phyloP scores from a whole-genome alignment of 2,329 filamentous ascomycete species.

The Fusarium virguliforme region DNA sequence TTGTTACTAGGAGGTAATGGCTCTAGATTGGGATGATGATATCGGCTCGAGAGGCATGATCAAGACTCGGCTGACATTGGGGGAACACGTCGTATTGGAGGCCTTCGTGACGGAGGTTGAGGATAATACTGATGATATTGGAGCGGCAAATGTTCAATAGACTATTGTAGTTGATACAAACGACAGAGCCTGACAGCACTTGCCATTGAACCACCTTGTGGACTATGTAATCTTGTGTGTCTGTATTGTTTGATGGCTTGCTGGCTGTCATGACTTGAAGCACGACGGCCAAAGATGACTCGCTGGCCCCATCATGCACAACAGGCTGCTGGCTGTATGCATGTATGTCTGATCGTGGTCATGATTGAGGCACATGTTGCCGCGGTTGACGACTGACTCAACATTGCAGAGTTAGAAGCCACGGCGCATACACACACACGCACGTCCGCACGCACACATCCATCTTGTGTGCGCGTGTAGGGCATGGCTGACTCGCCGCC shows the following conservation, averaged over 20 bases:
- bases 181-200: slow-evolving; percentile 18
- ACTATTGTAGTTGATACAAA: slow-evolving; percentile 42
- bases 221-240: not conserved
- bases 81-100: slow-evolving; percentile 35
- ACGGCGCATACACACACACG: not conserved
- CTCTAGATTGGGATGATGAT: slow-evolving; percentile 51
- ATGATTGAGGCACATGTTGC: not conserved
- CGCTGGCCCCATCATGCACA: not conserved
- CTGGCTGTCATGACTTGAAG: not conserved
- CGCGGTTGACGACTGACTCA: slow-evolving; percentile 5
- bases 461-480: not conserved
- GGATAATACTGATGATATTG: slow-evolving; percentile 36
- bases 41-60: slow-evolving; percentile 37
- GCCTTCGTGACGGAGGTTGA: slow-evolving; percentile 29
- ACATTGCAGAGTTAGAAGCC: slow-evolving; percentile 3
- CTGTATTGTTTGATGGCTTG: not conserved
- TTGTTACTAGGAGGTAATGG: slow-evolving; percentile 50
- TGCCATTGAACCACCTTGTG: not conserved
- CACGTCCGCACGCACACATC: not conserved
- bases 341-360: not conserved
- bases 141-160: slow-evolving; percentile 36
- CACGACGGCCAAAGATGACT: not conserved
- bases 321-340: not conserved
- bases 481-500: not conserved
- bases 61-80: slow-evolving; percentile 35